Evolutionary conservation across 805 yeast species (phyloP), one percentile per base, ranked within the genome.

Genomic region (Metschnikowia lunata): DNA sequence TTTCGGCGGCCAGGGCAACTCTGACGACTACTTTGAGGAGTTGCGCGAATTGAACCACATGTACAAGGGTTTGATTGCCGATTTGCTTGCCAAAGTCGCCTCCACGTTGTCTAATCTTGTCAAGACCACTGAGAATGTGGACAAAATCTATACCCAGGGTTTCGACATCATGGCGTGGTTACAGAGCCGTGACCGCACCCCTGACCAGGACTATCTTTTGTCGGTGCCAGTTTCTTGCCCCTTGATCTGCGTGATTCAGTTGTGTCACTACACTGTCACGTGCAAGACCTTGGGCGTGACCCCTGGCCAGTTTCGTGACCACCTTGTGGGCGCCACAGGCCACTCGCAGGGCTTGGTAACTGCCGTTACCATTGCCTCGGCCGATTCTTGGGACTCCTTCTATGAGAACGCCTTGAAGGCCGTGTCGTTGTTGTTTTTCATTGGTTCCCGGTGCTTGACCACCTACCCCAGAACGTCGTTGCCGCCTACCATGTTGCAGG

Each of bases 1-100:
- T 55, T 93, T 91, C 59, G 99, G 99, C 64, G 99, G 99, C 60
- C 99, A 93, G 74, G 99, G 99, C 69, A 91, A 88, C 73, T 83
- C 95, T 42, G 98, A 93, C 63, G 97, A 93, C 64, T 93, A 88
- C 74, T 93, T 93, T 58, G 97, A 90, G 64, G 99, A 93, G 74
- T 79, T 93, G 63, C 82, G 96, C 64, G 95, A 88, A 53, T 65
- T 90, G 47, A 84, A 86, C 73, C 71, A 79, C 52, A 76, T 82
- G 47, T 93, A 93, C 74, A 76, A 82, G 53, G 86, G 87, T 26
- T 73, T 91, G 50, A 72, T 89, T 44, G 66, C 76, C 23, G 91
- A 85, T 57, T 80, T 91, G 56, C 76, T 93, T 56, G 67, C 72
- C 50, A 75, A 80, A 54, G 79, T 88, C 46, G 88, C 91, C 52